These are phyloP conservation scores for Claviceps capensis DNA, from an alignment of 2,329 filamentous ascomycete species.

Conservation along the genomic window DNA sequence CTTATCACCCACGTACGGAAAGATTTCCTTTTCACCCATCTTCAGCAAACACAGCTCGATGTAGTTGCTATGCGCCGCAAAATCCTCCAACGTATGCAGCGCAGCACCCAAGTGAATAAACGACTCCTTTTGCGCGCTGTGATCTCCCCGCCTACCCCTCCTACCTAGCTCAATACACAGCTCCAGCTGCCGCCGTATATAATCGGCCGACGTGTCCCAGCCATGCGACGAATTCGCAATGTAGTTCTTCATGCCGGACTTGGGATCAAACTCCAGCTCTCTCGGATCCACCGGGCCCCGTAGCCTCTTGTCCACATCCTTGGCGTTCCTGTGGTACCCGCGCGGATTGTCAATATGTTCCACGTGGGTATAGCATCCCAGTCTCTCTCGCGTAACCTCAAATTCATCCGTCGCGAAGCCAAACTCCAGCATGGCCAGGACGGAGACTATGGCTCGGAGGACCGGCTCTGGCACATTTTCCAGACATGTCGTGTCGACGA, in stretches of 20 bases:
- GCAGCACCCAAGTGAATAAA: conserved; percentile 57
- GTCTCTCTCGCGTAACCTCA: conserved; percentile 61
- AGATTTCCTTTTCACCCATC: conserved; percentile 53
- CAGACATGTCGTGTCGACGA: conserved; percentile 47
- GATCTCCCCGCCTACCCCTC: conserved; percentile 49
- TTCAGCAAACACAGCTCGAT: conserved; percentile 58
- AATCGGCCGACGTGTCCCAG: conserved; percentile 78
- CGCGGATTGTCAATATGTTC: conserved; percentile 60
- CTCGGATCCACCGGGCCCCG: conserved; percentile 22
- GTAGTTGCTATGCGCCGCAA: conserved; percentile 59
- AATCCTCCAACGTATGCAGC: conserved; percentile 57
- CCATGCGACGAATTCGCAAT: conserved; percentile 63
- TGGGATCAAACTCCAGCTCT: conserved; percentile 54
- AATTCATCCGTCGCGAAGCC: conserved; percentile 68
- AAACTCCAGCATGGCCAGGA: conserved; percentile 19
- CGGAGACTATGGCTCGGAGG: conserved; percentile 16
- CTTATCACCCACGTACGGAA: conserved; percentile 28
- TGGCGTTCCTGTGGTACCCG: conserved; percentile 59
- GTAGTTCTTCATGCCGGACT: conserved; percentile 91
- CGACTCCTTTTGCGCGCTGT: conserved; percentile 45
- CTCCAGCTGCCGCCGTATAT: conserved; percentile 55
- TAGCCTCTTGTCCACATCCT: conserved; percentile 51
- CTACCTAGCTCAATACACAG: conserved; percentile 60
- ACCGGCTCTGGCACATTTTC: conserved; percentile 16
- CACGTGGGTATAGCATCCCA: conserved; percentile 66